Percentiles rank a stretch among this genome's conserved stretches.
These are phyloP conservation scores for Pisolithus thermaeus DNA, from an alignment of 1,284 basidiomycete genomes.

Conservation along the genomic window DNA sequence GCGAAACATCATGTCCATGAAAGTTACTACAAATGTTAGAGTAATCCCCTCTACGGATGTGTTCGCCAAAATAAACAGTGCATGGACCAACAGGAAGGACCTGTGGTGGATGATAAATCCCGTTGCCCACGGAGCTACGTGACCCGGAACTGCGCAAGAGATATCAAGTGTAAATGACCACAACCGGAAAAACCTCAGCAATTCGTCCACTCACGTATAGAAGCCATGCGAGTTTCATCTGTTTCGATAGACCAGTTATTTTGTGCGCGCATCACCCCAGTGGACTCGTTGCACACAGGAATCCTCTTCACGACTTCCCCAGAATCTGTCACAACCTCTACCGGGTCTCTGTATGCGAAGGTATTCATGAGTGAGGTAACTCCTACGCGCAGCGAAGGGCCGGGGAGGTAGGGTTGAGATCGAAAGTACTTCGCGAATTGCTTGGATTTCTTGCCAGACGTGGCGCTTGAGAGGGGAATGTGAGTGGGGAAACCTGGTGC, in stretches of 20 bases:
- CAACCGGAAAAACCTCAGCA: not conserved
- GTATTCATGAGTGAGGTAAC: not conserved
- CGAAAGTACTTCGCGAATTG: conserved; percentile 11
- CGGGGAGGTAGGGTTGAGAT: no score
- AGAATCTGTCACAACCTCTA: conserved; percentile 6
- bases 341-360: conserved; percentile 4
- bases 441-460: conserved; percentile 11
- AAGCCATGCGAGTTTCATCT: conserved; percentile 10
- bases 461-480: conserved; percentile 11
- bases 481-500: conserved; percentile 15
- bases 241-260: conserved; percentile 10
- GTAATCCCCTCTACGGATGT: conserved; percentile 7
- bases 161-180: no score
- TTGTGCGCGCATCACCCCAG: conserved; percentile 2
- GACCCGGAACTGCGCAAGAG: conserved; percentile 8
- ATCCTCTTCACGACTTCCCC: conserved; percentile 12
- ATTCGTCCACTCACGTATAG: not conserved
- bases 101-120: conserved; percentile 10
- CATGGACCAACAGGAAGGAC: conserved; percentile 19
- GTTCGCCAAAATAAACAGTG: conserved; percentile 13
- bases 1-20: conserved; percentile 12
- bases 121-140: conserved; percentile 14
- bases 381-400: not conserved
- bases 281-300: conserved; percentile 8
- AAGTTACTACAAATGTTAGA: conserved; percentile 2